phyloP scores from a whole-genome alignment of 495 filamentous ascomycete species.

The Cercophora scortea region DNA sequence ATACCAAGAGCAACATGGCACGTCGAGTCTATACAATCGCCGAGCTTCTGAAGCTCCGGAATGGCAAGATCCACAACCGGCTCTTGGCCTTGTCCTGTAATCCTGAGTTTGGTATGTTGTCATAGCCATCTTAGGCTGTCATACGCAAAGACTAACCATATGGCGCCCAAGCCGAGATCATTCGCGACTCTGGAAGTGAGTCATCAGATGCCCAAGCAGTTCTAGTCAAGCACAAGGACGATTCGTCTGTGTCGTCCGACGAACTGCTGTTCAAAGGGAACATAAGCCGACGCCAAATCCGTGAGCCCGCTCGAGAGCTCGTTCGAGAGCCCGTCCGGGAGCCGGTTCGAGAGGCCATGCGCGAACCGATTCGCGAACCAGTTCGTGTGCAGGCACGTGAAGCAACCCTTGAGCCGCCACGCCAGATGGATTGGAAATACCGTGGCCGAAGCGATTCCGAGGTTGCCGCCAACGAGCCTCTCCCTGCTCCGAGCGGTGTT shows the following conservation, averaged over 20 bases:
- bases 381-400: background rate
- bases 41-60: slow-evolving; percentile 30
- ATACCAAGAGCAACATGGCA: slow-evolving; percentile 23
- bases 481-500: slow-evolving; percentile 36
- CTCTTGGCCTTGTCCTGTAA: slow-evolving; percentile 16
- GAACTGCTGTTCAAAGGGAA: slow-evolving; percentile 24
- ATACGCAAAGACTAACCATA: background rate
- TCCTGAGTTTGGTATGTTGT: slow-evolving; percentile 26
- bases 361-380: background rate
- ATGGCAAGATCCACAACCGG: background rate
- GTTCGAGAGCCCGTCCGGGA: background rate
- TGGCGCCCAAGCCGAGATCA: slow-evolving; percentile 12
- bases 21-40: slow-evolving; percentile 24
- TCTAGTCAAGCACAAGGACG: slow-evolving; percentile 14
- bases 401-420: background rate
- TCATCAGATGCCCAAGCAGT: slow-evolving; percentile 8
- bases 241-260: slow-evolving; percentile 19
- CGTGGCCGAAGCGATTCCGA: slow-evolving; percentile 33
- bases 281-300: background rate
- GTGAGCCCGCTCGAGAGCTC: slow-evolving; percentile 1
- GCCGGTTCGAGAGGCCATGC: slow-evolving; percentile 2
- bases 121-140: background rate
- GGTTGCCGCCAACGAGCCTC: slow-evolving; percentile 26
- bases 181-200: slow-evolving; percentile 14
- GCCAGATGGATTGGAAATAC: slow-evolving; percentile 29